Evolutionary conservation across 1,139 yeast genomes (phyloP), one percentile per base, ranked within the genome.

Genomic region (Yamadazyma songkhlaensis): DNA sequence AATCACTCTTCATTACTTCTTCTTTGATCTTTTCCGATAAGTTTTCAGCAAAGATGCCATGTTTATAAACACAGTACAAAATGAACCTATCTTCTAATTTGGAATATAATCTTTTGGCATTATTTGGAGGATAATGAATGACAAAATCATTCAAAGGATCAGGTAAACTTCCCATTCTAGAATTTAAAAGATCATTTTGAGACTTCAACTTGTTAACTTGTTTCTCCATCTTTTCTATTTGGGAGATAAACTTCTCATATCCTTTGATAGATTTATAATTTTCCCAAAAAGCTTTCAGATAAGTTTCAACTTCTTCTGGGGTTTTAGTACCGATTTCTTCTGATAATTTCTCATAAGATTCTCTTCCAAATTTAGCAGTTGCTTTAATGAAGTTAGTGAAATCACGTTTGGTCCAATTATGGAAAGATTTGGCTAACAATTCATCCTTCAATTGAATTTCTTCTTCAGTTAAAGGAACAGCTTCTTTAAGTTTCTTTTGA

Each of bases 81-180:
- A 92, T 66, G 55, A 85, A 92, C 39, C 96, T 74, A 55, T 92
- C 98, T 57, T 92, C 98, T 1, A 79, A 72, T 38, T 85, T 85
- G 5, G 95, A 82, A 56, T 88, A 92, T 6, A 87, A 76, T 50
- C 94, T 68, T 51, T 88, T 84, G 26, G 97, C 88, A 55, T 88
- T 89, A 53, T 88, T 88, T n/a, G 95, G 94, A 0, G 97, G 97
- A 50, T 89, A 89, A 40, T 77, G 84, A 29, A 92, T 81, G 17
- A 67, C 70, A 59, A 92, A 63, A 40, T 88, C 88, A 44, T 84
- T 84, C 36, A 89, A 60, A 1, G 97, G 97, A 36, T 82, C 83
- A 10, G 69, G 68, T 39, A 77, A 72, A 40, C 72, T 72, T 36
- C 73, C 78, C 48, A 92, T 73, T 55, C 90, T 90, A 32, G 64